Evolutionary conservation across 2,329 filamentous ascomycete genomes (phyloP).

Genomic region (Phialemonium atrogriseum): DNA sequence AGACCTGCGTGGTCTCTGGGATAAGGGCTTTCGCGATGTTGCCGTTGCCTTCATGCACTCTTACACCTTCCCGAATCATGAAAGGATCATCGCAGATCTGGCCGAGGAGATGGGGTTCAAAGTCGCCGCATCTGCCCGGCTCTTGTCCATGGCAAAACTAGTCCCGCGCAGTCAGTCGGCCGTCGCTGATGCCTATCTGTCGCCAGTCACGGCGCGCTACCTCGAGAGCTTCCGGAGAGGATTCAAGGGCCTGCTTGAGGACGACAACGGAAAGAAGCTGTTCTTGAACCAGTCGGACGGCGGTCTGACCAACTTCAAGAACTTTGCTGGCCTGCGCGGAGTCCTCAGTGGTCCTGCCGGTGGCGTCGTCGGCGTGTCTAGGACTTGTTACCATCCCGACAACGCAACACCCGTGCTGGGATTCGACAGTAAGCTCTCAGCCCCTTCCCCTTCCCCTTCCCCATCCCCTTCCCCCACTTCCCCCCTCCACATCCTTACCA

Average conservation of each 20-base stretch:
- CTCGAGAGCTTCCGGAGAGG: constrained; percentile 57
- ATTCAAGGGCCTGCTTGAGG: constrained; percentile 57
- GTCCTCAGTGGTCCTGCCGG: constrained; percentile 67
- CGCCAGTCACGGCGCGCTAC: constrained; percentile 62
- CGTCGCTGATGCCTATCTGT: constrained; percentile 63
- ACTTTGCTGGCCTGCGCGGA: constrained; percentile 59
- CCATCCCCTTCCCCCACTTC: no score
- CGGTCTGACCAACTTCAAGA: constrained; percentile 43
- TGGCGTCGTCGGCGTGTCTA: constrained; percentile 66
- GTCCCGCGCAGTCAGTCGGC: constrained; percentile 60
- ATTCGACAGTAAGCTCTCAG: no score
- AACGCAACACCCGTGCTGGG: constrained; percentile 65
- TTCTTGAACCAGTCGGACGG: constrained; percentile 66
- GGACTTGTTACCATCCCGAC: constrained; percentile 61
- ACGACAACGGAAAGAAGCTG: constrained; percentile 57
- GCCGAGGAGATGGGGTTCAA: constrained; percentile 62
- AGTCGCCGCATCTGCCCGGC: constrained; percentile 56
- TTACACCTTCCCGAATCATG: constrained; percentile 54
- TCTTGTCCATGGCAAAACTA: constrained; percentile 71
- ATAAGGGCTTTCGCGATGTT: constrained; percentile 55
- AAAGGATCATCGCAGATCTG: constrained; percentile 53
- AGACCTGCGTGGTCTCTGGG: constrained; percentile 48
- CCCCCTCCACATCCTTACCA: no score
- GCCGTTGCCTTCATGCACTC: constrained; percentile 66
- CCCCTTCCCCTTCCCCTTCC: no score